Evolutionary conservation across 306 rosid species (phyloP).

Genomic region (Ziziphus jujuba): DNA sequence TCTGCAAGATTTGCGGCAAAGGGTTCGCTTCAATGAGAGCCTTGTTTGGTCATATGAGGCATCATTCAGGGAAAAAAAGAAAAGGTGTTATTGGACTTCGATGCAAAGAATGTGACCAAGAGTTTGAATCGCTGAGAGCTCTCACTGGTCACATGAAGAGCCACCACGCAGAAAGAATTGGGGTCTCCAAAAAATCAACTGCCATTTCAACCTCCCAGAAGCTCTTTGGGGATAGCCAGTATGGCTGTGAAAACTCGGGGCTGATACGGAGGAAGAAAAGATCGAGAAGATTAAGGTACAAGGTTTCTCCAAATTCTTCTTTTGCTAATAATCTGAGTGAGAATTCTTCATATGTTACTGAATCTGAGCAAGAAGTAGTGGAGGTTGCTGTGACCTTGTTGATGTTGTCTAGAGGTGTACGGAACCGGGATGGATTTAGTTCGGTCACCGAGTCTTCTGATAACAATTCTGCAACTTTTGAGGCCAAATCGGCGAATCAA

Average conservation of each 20-base stretch:
- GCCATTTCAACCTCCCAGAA: slow-evolving; percentile 6
- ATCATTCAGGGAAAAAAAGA: slow-evolving; percentile 39
- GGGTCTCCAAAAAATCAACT: slow-evolving; percentile 8
- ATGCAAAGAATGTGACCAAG: slow-evolving; percentile 38
- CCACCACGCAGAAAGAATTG: slow-evolving; percentile 9
- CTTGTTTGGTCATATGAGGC: slow-evolving; percentile 56
- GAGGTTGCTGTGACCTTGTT: slow-evolving; percentile 42
- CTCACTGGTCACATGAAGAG: slow-evolving; percentile 26
- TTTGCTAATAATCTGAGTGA: slow-evolving; percentile 20
- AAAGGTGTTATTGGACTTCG: slow-evolving; percentile 3
- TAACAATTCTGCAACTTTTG: slow-evolving; percentile 26
- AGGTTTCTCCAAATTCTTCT: slow-evolving; percentile 18
- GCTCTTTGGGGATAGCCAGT: slow-evolving; percentile 12
- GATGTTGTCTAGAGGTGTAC: slow-evolving; percentile 39
- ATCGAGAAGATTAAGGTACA: slow-evolving; percentile 43
- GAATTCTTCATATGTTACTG: slow-evolving; percentile 19
- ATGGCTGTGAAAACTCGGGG: slow-evolving; percentile 20
- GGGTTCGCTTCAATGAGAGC: slow-evolving; percentile 37
- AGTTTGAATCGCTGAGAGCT: slow-evolving; percentile 32
- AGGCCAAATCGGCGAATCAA: slow-evolving; percentile 19
- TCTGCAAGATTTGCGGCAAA: slow-evolving; percentile 44
- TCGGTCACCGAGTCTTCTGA: slow-evolving; percentile 30
- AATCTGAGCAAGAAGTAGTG: slow-evolving; percentile 25
- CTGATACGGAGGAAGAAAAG: slow-evolving; percentile 42
- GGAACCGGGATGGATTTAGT: slow-evolving; percentile 19